phyloP scores from a whole-genome alignment of 208 protist species.

The Naegleria lovaniensis region DNA sequence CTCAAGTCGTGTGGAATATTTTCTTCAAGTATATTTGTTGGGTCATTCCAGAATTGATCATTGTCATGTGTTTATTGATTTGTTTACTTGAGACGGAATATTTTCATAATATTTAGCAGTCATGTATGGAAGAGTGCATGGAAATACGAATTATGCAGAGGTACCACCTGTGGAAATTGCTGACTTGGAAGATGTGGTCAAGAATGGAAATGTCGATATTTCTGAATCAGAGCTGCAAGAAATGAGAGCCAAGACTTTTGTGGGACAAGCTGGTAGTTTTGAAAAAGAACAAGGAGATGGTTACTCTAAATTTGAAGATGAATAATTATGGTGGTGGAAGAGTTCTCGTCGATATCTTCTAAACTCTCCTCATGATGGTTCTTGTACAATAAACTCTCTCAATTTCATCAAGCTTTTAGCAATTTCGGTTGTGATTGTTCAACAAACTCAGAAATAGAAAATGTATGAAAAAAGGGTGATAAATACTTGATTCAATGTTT shows the following conservation, averaged over 20 bases:
- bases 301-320: not conserved
- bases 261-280: not conserved
- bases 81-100: not conserved
- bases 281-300: not conserved
- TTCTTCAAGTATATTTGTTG: conserved; percentile 22
- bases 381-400: too few species aligned
- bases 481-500: too few species aligned
- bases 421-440: too few species aligned
- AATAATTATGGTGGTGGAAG: too few species aligned
- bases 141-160: not conserved
- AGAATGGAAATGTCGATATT: not conserved
- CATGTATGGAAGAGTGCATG: not conserved
- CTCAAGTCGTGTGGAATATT: conserved; percentile 16
- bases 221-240: not conserved
- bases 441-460: too few species aligned
- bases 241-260: not conserved
- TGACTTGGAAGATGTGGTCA: not conserved
- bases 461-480: too few species aligned
- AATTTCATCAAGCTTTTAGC: too few species aligned
- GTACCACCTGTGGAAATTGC: not conserved
- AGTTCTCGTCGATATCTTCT: too few species aligned
- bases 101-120: not conserved
- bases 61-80: not conserved
- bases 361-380: too few species aligned
- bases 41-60: not conserved